Base-by-base conservation (phyloP, 2,329 filamentous ascomycete species). In the Phaeophleospora eucalypticola region DNA sequence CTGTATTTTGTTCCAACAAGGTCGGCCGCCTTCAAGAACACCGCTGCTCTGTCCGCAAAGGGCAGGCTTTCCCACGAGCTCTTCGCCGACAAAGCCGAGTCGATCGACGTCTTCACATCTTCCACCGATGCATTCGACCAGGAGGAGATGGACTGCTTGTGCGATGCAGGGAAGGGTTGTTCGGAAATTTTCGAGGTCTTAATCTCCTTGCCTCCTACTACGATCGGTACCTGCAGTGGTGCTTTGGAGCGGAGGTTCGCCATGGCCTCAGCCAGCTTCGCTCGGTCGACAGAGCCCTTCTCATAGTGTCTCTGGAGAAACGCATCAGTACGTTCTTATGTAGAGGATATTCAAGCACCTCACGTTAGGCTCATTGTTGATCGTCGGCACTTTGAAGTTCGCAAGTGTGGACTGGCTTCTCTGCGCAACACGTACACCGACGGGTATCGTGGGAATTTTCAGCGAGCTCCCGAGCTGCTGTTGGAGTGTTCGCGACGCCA, bases 1-100 rank as follows among this genome's bases (percentile, higher is more conserved):
- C 93, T 82, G 72, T 98, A 97, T 74, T 97, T 97, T 55, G 81
- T 86, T 45, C 86, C 77, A 58, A 98, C 82, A 53, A 98, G 76
- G 66, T 97, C 90, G 27, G 91, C 91, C 2, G 93, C 91, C 78
- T 96, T 96, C 63, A 97, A 80, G 75, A 97, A 97, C 65, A 98
- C 79, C 46, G 90, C 87, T 10, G 91, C 91, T 45, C 91, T 82
- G 71, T 97, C 91, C 39, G 87, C 82, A 64, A 97, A 97, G 12
- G 91, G 87, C 15, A 94, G 76, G 4, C 79, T 76, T 63, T 91
- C 89, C 91, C 93, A 98, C 24, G 82, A 79, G 45, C 82, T 77
- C 73, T 94, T 93, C 39, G 90, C 90, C n/a, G 80, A 81, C 35
- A 97, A 79, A 19, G 91, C 91, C 32, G 87, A 80, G 20, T 88